Evolutionary conservation across 78 protist genomes (phyloP), one percentile per base, ranked within the genome.

Genomic region (slime mould (Dictyostelium discoideum)): DNA sequence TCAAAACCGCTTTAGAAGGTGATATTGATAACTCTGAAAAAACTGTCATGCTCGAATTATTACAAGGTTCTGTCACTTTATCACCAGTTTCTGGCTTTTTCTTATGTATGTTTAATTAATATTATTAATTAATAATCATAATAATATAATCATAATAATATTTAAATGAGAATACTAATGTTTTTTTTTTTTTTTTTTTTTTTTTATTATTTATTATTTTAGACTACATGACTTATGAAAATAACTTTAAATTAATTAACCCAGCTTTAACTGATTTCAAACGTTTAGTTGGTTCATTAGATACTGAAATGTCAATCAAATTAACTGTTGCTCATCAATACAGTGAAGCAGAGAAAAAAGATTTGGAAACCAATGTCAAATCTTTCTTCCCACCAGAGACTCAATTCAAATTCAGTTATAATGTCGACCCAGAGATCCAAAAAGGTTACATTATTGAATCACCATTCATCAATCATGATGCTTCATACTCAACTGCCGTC

Each of bases 241-340:
- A 54, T 8, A 69, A 69, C 24, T 90, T 90, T 40, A 37, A 69
- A 32, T n/a, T 83, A 37, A 11, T 90, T 44, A 78, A 54, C 14
- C 63, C 67, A 40, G 11, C 95, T 44, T 37, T 90, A 22, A 83
- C 69, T 46, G 95, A 90, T 44, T 90, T 83, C 79, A 80, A 82
- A 29, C 87, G 88, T 82, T 90, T 90, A 50, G 83, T 72, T 72
- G 88, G n/a, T 48, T 90, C 95, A 50, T 83, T 90, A 67, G 84
- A 86, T 67, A 46, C 95, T 37, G 88, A 90, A 50, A 60, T 90
- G 82, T 48, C 37, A 11, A 46, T 90, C 39, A 80, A 77, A 72
- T 82, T 90, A 73, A 90, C 95, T 73, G 88, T 90, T 90, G 95
- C 87, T 3, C 76, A 69, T n/a, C 57, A 89, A 40, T 81, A 89